Base-by-base conservation (phyloP, 257 asterid species). In the Handroanthus guayacan region DNA sequence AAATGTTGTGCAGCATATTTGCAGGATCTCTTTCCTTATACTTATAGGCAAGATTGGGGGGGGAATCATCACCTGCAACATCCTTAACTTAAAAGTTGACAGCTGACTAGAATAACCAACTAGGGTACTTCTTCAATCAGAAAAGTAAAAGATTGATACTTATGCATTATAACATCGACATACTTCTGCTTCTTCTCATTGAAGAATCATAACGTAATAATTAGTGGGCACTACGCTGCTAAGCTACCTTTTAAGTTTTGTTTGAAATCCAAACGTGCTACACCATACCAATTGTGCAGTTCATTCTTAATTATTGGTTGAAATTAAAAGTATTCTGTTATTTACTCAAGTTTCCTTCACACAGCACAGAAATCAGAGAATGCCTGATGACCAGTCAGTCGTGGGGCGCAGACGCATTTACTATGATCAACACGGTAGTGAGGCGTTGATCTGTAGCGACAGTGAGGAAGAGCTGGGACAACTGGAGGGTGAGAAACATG, bases 371-470 rank as follows among this genome's bases (percentile, higher is more conserved):
- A 95, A 93, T 82, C 98, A 89, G 89, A 87, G 97, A 89, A 95
- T 91, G 98, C 89, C 97, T 69, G 98, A 91, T 82, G 99, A 95
- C 79, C 98, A 95, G 75, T 91, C 99, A 37, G 97, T 93, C 43
- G 84, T 88, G 54, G 98, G 98, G 79, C 91, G 94, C 68, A 89
- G 97, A 75, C 92, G 93, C 44, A 95, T 95, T 73, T 95, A 95
- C 84, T 95, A 41, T 5, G 45, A 41, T 41, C 45, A 41, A 67
- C 90, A 89, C 75, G 95, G 97, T 75, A 86, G 97, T 64, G 99
- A 95, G 91, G 92, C 99, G 54, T 86, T 95, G 78, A 80, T 95
- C 76, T 93, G 98, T 77, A 95, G 99, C 72, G 99, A 95, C 86
- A 95, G 98, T 79, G 98, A 95, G 87, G 99, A 95, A 77, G 99